Conservation (phyloP, 495 filamentous ascomycete species). For the Aspergillus biplanus region DNA sequence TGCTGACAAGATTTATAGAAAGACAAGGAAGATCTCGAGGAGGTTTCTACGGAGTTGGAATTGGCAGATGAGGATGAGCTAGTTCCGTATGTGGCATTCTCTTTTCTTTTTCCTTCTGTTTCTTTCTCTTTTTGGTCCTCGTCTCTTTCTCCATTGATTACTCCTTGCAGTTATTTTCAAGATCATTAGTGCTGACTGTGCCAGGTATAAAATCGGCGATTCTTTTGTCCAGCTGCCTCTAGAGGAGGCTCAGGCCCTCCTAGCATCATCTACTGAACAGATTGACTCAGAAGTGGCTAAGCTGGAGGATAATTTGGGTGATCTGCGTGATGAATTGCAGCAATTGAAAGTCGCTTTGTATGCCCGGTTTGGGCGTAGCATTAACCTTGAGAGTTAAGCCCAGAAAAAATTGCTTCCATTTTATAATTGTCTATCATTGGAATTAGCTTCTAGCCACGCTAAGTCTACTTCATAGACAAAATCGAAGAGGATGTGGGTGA, state of each 20-base stretch:
- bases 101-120: neutral
- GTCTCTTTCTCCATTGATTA: conserved; percentile 6
- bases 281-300: conserved; percentile 75
- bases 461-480: conserved; percentile 6
- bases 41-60: conserved; percentile 87
- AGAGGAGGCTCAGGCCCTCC: conserved; percentile 80
- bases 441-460: neutral
- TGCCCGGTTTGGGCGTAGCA: conserved; percentile 89
- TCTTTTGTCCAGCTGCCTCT: conserved; percentile 88
- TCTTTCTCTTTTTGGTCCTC: conserved; percentile 2
- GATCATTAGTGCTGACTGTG: neutral
- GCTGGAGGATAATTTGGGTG: conserved; percentile 75
- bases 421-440: neutral
- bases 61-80: conserved; percentile 93
- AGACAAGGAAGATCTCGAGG: conserved; percentile 96
- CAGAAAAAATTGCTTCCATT: neutral
- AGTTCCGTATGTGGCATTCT: conserved; percentile 67
- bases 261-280: conserved; percentile 67
- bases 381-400: conserved; percentile 87
- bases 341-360: conserved; percentile 89
- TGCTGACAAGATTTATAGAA: conserved; percentile 59
- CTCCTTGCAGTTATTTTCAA: neutral
- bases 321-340: conserved; percentile 81
- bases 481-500: conserved; percentile 1
- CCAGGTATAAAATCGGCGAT: conserved; percentile 94